Conservation (phyloP, 805 yeast species). For the Candida caryicola region DNA sequence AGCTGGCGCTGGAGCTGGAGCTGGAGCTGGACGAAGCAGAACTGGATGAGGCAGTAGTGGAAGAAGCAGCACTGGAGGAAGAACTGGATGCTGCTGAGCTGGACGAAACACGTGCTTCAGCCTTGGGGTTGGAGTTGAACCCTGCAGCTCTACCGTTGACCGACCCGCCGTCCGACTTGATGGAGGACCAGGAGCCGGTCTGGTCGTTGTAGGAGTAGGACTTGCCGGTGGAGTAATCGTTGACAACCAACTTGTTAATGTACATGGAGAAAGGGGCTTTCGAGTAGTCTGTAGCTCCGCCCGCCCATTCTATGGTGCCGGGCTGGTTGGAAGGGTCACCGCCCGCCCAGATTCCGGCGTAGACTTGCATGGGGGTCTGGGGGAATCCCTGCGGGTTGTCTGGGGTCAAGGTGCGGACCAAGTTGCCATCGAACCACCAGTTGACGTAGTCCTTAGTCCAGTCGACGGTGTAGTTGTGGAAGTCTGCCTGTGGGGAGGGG, state of each 20-base stretch:
- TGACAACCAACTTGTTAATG: conserved; percentile 17
- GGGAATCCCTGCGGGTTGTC: conserved; percentile 15
- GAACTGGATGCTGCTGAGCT: conserved; percentile 12
- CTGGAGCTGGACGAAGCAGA: conserved; percentile 7
- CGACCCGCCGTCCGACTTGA: conserved; percentile 53
- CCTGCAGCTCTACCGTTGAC: conserved; percentile 56
- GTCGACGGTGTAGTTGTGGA: conserved; percentile 14
- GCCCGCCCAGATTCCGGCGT: conserved; percentile 48
- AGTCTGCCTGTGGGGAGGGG: conserved; percentile 12
- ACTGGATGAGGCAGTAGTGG: conserved; percentile 5
- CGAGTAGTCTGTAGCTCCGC: conserved; percentile 21
- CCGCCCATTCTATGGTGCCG: conserved; percentile 27
- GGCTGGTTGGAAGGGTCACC: conserved; percentile 36
- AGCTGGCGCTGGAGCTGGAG: conserved; percentile 11
- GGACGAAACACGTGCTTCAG: conserved; percentile 22
- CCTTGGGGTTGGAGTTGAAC: conserved; percentile 40
- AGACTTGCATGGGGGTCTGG: conserved; percentile 16
- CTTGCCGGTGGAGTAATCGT: conserved; percentile 49
- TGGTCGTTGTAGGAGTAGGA: conserved; percentile 49
- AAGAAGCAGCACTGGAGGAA: conserved; percentile 13
- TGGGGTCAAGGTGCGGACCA: conserved; percentile 11
- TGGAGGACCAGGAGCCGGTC: conserved; percentile 60
- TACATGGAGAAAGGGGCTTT: conserved; percentile 23
- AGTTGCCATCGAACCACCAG: conserved; percentile 12
- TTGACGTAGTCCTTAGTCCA: conserved; percentile 13